Conservation (phyloP, 768 basidiomycete genomes). For the Serendipita sp. region DNA sequence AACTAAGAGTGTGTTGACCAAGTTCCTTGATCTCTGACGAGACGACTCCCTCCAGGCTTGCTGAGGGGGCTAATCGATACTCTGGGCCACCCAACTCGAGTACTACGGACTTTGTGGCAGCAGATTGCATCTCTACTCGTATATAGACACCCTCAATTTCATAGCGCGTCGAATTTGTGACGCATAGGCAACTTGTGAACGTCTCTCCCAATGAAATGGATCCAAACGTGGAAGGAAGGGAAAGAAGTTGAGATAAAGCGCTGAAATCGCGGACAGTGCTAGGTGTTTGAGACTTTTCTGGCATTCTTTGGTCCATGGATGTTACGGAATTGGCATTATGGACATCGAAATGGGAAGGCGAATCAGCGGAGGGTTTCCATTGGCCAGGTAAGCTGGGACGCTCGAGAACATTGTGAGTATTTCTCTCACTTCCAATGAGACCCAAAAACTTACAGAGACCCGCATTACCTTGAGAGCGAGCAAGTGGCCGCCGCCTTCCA, state of each 20-base stretch:
- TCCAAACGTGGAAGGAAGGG: conserved; percentile 70
- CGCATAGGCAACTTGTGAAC: conserved; percentile 63
- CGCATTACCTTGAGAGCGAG: conserved; percentile 78
- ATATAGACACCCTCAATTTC: conserved; percentile 48
- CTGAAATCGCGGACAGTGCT: conserved; percentile 74
- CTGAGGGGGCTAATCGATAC: conserved; percentile 29
- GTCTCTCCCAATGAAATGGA: conserved; percentile 80
- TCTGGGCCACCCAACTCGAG: conserved; percentile 46
- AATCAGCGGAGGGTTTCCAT: conserved; percentile 82
- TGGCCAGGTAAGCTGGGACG: conserved; percentile 56
- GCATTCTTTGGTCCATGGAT: conserved; percentile 56
- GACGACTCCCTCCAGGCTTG: conserved; percentile 51
- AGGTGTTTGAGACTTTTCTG: conserved; percentile 50
- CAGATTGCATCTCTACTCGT: conserved; percentile 76
- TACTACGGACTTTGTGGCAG: conserved; percentile 42
- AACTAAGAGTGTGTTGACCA: conserved; percentile 77
- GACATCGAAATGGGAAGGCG: conserved; percentile 62
- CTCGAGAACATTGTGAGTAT: conserved; percentile 21
- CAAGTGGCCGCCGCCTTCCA: conserved; percentile 46
- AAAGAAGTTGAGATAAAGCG: conserved; percentile 60
- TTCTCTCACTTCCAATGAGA: neutral
- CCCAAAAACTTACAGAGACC: conserved; percentile 48
- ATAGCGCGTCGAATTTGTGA: conserved; percentile 60
- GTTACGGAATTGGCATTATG: conserved; percentile 63
- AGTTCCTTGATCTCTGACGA: conserved; percentile 88